Conservation (phyloP, 2,329 filamentous ascomycete genomes). For the Calonectria hongkongensis region DNA sequence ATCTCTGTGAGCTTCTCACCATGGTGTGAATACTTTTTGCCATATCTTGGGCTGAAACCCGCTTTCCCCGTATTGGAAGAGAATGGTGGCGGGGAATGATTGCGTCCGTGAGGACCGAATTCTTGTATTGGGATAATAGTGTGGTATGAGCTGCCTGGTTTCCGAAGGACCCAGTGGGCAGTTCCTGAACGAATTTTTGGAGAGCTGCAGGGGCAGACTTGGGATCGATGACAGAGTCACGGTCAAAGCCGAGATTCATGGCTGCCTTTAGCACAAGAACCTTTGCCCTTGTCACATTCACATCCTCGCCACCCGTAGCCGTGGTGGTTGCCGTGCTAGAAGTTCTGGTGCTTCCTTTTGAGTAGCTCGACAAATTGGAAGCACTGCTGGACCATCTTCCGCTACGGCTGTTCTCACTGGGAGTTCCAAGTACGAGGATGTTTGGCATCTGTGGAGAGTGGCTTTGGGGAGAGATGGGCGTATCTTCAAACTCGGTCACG, state of each 20-base stretch:
- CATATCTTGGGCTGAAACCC: slow-evolving; percentile 82
- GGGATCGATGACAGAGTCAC: slow-evolving; percentile 69
- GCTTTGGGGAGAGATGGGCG: slow-evolving; percentile 87
- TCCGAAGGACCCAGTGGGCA: slow-evolving; percentile 88
- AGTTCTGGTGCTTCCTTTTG: slow-evolving; percentile 79
- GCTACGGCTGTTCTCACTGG: slow-evolving; percentile 73
- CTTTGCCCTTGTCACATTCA: slow-evolving; percentile 86
- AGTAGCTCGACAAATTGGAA: slow-evolving; percentile 86
- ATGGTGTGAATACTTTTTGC: slow-evolving; percentile 87
- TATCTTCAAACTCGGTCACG: slow-evolving; percentile 96
- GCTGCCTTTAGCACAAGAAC: slow-evolving; percentile 89
- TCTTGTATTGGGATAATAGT: slow-evolving; percentile 87
- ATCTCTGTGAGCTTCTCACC: slow-evolving; percentile 79
- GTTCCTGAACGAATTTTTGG: slow-evolving; percentile 83
- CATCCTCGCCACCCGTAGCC: slow-evolving; percentile 81
- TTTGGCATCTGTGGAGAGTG: slow-evolving; percentile 86
- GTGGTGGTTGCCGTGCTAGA: slow-evolving; percentile 84
- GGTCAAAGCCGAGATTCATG: slow-evolving; percentile 87
- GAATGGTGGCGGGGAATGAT: slow-evolving; percentile 65
- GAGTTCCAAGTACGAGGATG: slow-evolving; percentile 89
- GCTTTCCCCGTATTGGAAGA: slow-evolving; percentile 73
- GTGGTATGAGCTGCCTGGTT: slow-evolving; percentile 80
- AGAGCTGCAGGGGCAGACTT: slow-evolving; percentile 73
- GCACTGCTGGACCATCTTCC: slow-evolving; percentile 89
- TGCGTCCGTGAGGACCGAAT: slow-evolving; percentile 83